Percentiles rank a stretch among this genome's conserved stretches.
Evolutionary conservation across 1,284 basidiomycete species (phyloP).

Genomic region (Irpex rosettiformis): DNA sequence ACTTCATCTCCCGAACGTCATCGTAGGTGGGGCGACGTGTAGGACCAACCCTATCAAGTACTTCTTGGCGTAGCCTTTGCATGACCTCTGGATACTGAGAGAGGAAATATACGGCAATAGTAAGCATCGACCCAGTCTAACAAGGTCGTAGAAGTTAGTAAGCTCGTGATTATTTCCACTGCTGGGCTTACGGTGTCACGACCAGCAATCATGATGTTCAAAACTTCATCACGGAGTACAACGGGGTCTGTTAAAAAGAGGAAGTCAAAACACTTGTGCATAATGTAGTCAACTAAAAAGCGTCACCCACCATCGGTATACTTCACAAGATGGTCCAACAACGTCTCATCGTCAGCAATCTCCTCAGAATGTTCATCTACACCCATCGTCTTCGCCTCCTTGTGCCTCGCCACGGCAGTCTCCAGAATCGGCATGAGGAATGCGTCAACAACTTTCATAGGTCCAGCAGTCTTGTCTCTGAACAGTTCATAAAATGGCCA

Average conservation of each 20-base stretch:
- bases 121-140: conserved; percentile 35
- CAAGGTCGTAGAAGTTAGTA: conserved; percentile 7
- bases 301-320: conserved; percentile 25
- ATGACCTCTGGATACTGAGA: conserved; percentile 35
- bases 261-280: too few relatives aligned
- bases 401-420: conserved; percentile 32
- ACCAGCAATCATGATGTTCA: conserved; percentile 41
- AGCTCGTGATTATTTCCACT: too few relatives aligned
- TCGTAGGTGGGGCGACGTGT: conserved; percentile 35
- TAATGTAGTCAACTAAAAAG: background rate
- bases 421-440: conserved; percentile 43
- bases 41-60: conserved; percentile 35
- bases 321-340: conserved; percentile 38
- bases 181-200: conserved; percentile 34
- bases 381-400: conserved; percentile 17
- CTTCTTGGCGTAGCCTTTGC: conserved; percentile 36
- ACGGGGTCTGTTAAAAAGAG: conserved; percentile 10
- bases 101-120: conserved; percentile 39
- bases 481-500: conserved; percentile 44
- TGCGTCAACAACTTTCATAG: conserved; percentile 37
- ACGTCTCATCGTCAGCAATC: conserved; percentile 27
- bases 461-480: conserved; percentile 30
- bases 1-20: conserved; percentile 36
- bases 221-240: conserved; percentile 34
- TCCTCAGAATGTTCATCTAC: conserved; percentile 10